Base-by-base conservation (phyloP, 768 basidiomycete species). In the Clitopilus passeckerianus region DNA sequence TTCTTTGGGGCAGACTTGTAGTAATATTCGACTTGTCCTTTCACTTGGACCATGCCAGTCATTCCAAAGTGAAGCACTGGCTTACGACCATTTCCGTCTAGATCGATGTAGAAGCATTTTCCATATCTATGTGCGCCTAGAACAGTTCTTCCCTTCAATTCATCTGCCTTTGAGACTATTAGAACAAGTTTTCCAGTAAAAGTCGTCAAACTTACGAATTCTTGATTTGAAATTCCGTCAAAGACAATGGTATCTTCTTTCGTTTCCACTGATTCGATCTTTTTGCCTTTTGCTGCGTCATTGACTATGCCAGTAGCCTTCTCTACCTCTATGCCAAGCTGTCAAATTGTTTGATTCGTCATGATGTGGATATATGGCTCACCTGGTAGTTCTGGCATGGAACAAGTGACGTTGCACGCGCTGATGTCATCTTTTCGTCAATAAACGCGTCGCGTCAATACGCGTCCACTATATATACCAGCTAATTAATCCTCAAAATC, bases 31-130 rank as follows among this genome's bases (percentile, higher is more conserved):
- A 72, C 63, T 61, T 76, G 70, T 9, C 84, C 86, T 66, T 78
- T 83, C 15, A 77, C 81, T 56, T 6, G 53, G 30, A 34, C 41
- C 30, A 41, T 56, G 84, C 87, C 74, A 87, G 90, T 91, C 91
- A 92, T 93, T 1, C 90, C 91, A 63, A 92, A 90, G 67, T 92
- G 90, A 53, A 91, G 71, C 2, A 91, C 86, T 3, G 90, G 90
- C 62, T 82, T 68, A 65, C 75, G 77, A 0, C 88, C 89, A 14
- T 73, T 60, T 6, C 87, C 88, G 30, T 82, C 79, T 2, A 92
- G 76, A 46, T 80, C 77, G 10, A 92, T 68, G 64, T 87, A 93
- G 60, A 87, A 86, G 34, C n/a, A 81, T 75, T 69, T 89, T 84
- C 56, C 86, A 43, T 24, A 46, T 43, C 14, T 52, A 53, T 34